Percentiles rank a stretch among this genome's conserved stretches.
Evolutionary conservation across 1,284 basidiomycete species (phyloP).

Genomic region (Malassezia restricta): DNA sequence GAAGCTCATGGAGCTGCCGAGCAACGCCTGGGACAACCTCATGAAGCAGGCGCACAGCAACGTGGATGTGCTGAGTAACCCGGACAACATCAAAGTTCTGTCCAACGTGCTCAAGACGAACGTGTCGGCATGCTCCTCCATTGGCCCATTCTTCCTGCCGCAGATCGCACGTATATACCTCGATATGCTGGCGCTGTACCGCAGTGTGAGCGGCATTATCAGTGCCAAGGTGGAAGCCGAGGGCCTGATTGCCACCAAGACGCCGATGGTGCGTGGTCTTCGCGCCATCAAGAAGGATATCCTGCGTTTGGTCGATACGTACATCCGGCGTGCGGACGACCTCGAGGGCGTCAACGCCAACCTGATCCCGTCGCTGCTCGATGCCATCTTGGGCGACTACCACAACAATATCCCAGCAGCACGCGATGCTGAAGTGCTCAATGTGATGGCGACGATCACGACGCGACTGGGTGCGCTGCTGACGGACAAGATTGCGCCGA

Average conservation of each 20-base stretch:
- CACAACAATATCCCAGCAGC: conserved; percentile 84
- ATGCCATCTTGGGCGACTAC: conserved; percentile 95
- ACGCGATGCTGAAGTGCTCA: conserved; percentile 90
- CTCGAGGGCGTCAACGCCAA: conserved; percentile 79
- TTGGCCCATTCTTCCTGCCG: conserved; percentile 90
- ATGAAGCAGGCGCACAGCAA: conserved; percentile 92
- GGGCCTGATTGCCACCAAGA: conserved; percentile 85
- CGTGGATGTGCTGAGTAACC: conserved; percentile 77
- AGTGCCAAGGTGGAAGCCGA: conserved; percentile 71
- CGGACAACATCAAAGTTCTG: conserved; percentile 93
- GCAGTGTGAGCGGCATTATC: conserved; percentile 94
- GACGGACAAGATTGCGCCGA: conserved; percentile 87
- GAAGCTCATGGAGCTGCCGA: conserved; percentile 93
- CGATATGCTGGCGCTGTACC: conserved; percentile 96
- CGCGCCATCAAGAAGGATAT: conserved; percentile 99
- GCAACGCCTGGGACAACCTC: conserved; percentile 92
- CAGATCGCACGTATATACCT: conserved; percentile 92
- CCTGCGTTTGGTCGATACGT: conserved; percentile 85
- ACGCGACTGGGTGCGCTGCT: conserved; percentile 49
- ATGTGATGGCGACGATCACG: conserved; percentile 96
- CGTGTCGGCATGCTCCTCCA: conserved; percentile 91
- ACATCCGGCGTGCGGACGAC: conserved; percentile 92
- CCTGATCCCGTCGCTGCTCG: conserved; percentile 87
- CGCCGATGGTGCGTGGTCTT: conserved; percentile 84
- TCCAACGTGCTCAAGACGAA: conserved; percentile 97